Conservation (phyloP, 257 asterid species). For the Plantago ovata region DNA sequence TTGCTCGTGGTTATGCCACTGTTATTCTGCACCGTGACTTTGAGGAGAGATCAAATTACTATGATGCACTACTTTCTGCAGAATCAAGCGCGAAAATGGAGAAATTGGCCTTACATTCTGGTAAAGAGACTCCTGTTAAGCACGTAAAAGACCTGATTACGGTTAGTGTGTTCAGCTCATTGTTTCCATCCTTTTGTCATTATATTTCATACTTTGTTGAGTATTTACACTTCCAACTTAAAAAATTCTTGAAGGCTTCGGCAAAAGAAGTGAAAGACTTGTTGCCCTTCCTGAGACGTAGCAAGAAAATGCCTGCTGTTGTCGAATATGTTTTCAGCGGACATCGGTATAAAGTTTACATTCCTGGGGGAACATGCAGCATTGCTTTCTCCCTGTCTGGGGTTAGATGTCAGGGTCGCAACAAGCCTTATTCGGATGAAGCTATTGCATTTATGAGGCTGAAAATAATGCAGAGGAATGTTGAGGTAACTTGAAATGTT, state of each 20-base stretch:
- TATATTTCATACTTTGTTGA: no score
- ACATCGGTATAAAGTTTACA: constrained; percentile 79
- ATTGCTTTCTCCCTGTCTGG: constrained; percentile 95
- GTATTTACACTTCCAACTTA: neutral
- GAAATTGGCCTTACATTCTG: constrained; percentile 86
- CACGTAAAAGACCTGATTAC: constrained; percentile 77
- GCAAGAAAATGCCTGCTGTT: constrained; percentile 82
- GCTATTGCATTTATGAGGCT: constrained; percentile 98
- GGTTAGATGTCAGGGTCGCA: constrained; percentile 97
- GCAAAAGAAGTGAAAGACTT: constrained; percentile 87
- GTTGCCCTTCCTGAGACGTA: constrained; percentile 87
- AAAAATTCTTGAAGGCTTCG: no score
- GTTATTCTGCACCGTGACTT: constrained; percentile 96
- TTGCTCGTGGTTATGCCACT: constrained; percentile 88
- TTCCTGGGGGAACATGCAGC: constrained; percentile 95
- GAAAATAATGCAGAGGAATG: constrained; percentile 99
- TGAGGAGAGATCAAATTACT: constrained; percentile 90
- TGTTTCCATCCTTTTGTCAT: neutral
- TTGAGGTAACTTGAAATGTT: no score
- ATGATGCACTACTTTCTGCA: constrained; percentile 88
- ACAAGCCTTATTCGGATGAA: constrained; percentile 84
- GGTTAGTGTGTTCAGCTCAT: constrained; percentile 43
- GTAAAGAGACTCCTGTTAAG: constrained; percentile 87
- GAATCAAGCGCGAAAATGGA: constrained; percentile 86
- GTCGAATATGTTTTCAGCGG: constrained; percentile 97